Percentiles rank a stretch among this genome's conserved stretches.
These are phyloP conservation scores for Phytophthora nicotianae DNA, from an alignment of 352 stramenopile genomes.

Conservation along the genomic window DNA sequence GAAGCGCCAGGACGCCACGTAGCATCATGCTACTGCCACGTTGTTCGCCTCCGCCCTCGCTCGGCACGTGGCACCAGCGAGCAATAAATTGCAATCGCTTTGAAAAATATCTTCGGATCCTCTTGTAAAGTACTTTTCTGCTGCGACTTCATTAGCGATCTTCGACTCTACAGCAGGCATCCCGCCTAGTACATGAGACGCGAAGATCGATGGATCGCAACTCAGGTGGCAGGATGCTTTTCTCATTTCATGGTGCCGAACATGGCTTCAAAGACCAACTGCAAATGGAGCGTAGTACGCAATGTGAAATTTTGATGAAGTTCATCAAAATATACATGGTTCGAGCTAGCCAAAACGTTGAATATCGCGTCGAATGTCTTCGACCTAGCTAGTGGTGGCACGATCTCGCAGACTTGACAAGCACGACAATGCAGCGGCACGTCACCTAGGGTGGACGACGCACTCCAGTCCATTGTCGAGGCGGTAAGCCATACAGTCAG, in stretches of 20 bases:
- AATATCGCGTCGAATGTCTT: conserved; percentile 7
- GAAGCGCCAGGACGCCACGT: conserved; percentile 10
- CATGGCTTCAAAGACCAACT: conserved; percentile 10
- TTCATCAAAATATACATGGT: neutral
- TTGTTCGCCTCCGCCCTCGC: neutral
- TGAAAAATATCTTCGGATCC: conserved; percentile 18
- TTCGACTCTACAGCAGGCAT: neutral
- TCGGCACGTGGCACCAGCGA: conserved; percentile 2
- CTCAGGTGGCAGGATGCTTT: conserved; percentile 11
- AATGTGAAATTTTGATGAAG: neutral
- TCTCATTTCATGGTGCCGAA: conserved; percentile 3
- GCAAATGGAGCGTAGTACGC: conserved; percentile 4
- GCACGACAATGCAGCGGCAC: conserved; percentile 10
- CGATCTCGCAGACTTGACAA: conserved; percentile 1
- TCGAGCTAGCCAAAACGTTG: neutral
- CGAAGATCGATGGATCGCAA: conserved; percentile 5
- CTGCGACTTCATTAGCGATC: neutral
- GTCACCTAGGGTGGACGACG: conserved; percentile 26
- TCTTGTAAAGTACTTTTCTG: neutral
- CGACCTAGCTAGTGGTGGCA: neutral
- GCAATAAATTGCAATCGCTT: neutral
- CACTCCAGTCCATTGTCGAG: conserved; percentile 9
- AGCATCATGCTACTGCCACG: conserved; percentile 6
- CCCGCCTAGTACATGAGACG: conserved; percentile 3
- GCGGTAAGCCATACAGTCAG: conserved; percentile 11